Evolutionary conservation across 129 eudicot species (phyloP).

Genomic region (Pseudognaphalium luteoalbum): DNA sequence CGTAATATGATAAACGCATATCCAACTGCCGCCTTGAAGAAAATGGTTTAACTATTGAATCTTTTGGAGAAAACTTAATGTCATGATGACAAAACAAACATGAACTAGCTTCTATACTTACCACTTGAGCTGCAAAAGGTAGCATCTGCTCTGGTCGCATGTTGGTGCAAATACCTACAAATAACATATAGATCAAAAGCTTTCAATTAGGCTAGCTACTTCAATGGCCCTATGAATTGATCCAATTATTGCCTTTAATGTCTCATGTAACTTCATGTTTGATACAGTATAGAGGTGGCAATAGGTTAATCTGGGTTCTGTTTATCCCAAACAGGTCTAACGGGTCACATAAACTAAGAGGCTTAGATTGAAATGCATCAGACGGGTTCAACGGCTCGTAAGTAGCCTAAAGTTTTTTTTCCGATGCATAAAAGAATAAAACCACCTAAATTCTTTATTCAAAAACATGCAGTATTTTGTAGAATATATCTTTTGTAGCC

Average conservation of each 20-base stretch:
- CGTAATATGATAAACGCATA: no score
- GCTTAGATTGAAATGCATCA: background rate
- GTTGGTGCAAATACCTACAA: slow-evolving; percentile 70
- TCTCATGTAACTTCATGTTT: background rate
- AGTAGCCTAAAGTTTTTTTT: background rate
- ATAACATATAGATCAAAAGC: slow-evolving; percentile 3
- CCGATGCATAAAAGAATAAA: no score
- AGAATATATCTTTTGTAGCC: background rate
- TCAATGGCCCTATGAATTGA: background rate
- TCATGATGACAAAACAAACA: background rate
- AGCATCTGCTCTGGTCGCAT: slow-evolving; percentile 78
- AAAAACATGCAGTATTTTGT: background rate
- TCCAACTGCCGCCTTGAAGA: no score
- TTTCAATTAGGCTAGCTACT: background rate
- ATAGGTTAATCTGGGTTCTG: background rate
- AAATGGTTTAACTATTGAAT: background rate
- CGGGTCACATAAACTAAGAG: background rate
- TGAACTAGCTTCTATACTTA: slow-evolving; percentile 32
- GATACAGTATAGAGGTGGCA: background rate
- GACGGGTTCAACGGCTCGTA: background rate
- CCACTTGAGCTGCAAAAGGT: slow-evolving; percentile 94
- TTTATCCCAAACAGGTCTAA: background rate
- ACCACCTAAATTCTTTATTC: background rate
- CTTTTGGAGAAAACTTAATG: background rate
- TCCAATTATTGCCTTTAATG: background rate